phyloP scores from a whole-genome alignment of 345 rosid species.

The Eucalyptus cladocalyx region DNA sequence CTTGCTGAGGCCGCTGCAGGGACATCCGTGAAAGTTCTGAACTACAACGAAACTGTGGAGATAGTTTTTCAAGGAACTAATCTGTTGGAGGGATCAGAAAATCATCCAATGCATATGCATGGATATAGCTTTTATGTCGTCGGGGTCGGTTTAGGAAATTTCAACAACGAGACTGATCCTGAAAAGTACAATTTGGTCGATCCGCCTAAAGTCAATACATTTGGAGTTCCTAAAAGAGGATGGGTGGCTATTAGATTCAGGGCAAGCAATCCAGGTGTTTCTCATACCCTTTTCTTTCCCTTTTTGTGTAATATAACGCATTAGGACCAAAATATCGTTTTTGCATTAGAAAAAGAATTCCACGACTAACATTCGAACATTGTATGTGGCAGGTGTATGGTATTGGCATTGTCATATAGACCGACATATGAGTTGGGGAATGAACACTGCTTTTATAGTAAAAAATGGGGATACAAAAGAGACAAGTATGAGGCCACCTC shows the following conservation, averaged over 20 bases:
- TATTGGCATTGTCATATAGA: slow-evolving; percentile 15
- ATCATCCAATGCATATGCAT: background rate
- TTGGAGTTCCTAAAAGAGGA: background rate
- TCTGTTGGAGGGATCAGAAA: background rate
- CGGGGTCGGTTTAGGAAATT: background rate
- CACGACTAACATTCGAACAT: background rate
- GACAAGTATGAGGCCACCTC: background rate
- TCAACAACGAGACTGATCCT: background rate
- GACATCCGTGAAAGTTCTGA: background rate
- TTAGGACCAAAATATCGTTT: background rate
- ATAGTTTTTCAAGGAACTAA: background rate
- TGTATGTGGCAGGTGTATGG: slow-evolving; percentile 13
- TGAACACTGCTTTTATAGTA: slow-evolving; percentile 6
- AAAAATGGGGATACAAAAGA: background rate
- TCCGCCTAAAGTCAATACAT: background rate
- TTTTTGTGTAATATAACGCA: background rate
- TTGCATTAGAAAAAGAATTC: background rate
- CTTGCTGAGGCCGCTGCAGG: background rate
- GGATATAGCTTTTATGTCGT: background rate
- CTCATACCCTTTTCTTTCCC: background rate
- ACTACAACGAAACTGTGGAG: background rate
- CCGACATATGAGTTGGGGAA: slow-evolving; percentile 14
- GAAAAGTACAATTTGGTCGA: background rate
- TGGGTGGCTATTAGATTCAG: background rate
- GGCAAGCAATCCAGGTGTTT: background rate